These are phyloP conservation scores for Chlamydomonas urium DNA, from an alignment of 139 green algal genomes.

Conservation along the genomic window DNA sequence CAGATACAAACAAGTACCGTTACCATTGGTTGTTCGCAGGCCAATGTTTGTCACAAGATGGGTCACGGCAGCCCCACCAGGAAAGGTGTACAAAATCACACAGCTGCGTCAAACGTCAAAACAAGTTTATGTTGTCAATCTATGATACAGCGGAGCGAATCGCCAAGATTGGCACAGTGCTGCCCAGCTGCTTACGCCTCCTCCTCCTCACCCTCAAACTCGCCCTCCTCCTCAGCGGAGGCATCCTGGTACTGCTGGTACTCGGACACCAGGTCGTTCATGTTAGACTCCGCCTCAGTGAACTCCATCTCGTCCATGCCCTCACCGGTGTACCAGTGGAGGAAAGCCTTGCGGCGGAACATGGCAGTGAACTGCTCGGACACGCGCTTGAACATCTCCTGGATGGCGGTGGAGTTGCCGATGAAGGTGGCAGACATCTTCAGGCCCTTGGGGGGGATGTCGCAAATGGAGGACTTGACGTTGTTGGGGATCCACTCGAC, in stretches of 20 bases:
- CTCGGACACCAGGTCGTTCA: conserved; percentile 91
- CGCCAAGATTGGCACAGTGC: too few species aligned
- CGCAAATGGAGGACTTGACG: conserved; percentile 93
- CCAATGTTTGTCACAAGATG: too few species aligned
- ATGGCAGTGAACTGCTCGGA: conserved; percentile 95
- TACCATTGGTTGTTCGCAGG: too few species aligned
- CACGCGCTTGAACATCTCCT: conserved; percentile 92
- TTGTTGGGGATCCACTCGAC: conserved; percentile 99
- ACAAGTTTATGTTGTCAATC: too few species aligned
- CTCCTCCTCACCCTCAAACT: conserved; percentile 23
- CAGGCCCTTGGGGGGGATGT: conserved; percentile 93
- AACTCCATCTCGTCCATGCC: conserved; percentile 99
- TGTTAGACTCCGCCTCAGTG: conserved; percentile 83
- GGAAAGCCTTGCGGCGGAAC: conserved; percentile 96
- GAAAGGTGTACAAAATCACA: too few species aligned
- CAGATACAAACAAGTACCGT: too few species aligned
- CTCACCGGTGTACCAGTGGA: conserved; percentile 97
- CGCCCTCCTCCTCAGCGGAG: conserved; percentile 85
- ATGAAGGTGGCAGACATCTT: conserved; percentile 96
- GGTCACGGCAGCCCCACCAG: too few species aligned
- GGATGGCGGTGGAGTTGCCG: conserved; percentile 94
- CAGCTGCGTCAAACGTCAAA: too few species aligned
- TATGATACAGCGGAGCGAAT: too few species aligned
- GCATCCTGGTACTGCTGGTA: conserved; percentile 99
- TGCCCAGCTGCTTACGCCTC: not conserved